Base-by-base conservation (phyloP, 441 rosid species). In the Erodium texanum region DNA sequence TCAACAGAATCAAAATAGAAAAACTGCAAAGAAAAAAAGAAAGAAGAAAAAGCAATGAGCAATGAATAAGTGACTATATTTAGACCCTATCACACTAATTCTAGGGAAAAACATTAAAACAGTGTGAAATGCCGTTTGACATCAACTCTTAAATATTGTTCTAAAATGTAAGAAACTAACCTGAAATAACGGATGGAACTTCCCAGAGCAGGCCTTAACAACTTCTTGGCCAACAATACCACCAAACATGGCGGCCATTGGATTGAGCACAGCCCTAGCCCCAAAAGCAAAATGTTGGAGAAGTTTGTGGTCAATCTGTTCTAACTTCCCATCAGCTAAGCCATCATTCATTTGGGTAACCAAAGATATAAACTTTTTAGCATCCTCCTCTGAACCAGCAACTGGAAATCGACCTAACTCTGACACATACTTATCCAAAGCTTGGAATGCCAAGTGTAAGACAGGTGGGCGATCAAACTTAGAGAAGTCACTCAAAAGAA, bases 201-300 rank as follows among this genome's bases (percentile, higher is more conserved):
- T 91, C 67, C 96, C 96, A 61, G 97, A 91, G 82, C 97, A 91
- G 24, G 97, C 97, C 77, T 91, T 91, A n/a, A 91, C 86, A 85
- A 91, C 94, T 75, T 91, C 97, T 74, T 91, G 97, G 32, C 97
- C 97, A 69, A 91, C 97, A 69, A 91, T 82, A 64, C 96, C 97
- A 67, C 97, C 97, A 76, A 91, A 91, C 93, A 91, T 89, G 41
- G 97, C 97, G 71, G 97, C 96, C 96, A 89, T 89, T 62, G 97
- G 97, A 79, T 91, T 91, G 61, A 91, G 78, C 54, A 89, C 90
- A 62, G 97, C 96, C 81, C 84, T 86, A 58, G 97, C 86, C 74
- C 97, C 97, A 78, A 84, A 91, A 58, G 97, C 88, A 82, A 91
- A 89, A 79, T 83, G 85, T 12, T 81, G 79, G 66, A 91, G 86